Conservation (phyloP, 805 yeast species). For the Yarrowia hollandica region DNA sequence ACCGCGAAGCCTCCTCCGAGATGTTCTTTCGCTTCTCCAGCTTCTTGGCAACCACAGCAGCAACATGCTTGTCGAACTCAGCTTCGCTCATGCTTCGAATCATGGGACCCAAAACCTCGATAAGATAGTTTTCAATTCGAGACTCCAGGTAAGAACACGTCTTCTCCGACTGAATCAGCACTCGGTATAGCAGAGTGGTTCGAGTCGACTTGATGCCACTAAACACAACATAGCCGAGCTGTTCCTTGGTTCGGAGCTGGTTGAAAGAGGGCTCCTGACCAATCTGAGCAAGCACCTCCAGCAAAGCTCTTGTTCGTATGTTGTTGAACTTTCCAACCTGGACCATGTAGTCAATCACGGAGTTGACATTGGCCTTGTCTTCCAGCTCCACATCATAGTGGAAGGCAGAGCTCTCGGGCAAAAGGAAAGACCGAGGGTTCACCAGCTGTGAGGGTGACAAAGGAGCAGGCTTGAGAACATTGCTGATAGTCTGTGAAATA, state of each 20-base stretch:
- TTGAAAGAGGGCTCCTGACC: constrained; percentile 86
- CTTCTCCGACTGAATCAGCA: constrained; percentile 83
- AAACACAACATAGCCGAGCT: constrained; percentile 91
- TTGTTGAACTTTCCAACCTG: constrained; percentile 61
- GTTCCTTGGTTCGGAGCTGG: constrained; percentile 88
- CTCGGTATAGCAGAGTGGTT: constrained; percentile 68
- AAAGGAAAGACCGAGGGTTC: constrained; percentile 46
- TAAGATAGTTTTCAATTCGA: constrained; percentile 70
- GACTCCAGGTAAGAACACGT: constrained; percentile 69
- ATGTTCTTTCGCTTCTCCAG: constrained; percentile 73
- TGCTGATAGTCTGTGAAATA: constrained; percentile 48
- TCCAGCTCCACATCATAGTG: constrained; percentile 42
- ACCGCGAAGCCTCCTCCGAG: constrained; percentile 68
- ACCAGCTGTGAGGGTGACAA: constrained; percentile 49
- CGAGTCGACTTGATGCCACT: constrained; percentile 69
- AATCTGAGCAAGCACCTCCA: constrained; percentile 70
- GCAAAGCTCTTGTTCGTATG: constrained; percentile 48
- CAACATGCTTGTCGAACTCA: constrained; percentile 68
- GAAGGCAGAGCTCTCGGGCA: constrained; percentile 37
- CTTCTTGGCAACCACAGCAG: constrained; percentile 65
- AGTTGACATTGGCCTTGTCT: constrained; percentile 74
- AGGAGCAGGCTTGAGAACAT: constrained; percentile 45
- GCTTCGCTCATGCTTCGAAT: constrained; percentile 56
- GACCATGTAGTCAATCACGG: constrained; percentile 75
- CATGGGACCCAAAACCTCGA: constrained; percentile 45